These are phyloP conservation scores for Elongisporangium anandrum DNA, from an alignment of 352 stramenopile species.

Conservation along the genomic window DNA sequence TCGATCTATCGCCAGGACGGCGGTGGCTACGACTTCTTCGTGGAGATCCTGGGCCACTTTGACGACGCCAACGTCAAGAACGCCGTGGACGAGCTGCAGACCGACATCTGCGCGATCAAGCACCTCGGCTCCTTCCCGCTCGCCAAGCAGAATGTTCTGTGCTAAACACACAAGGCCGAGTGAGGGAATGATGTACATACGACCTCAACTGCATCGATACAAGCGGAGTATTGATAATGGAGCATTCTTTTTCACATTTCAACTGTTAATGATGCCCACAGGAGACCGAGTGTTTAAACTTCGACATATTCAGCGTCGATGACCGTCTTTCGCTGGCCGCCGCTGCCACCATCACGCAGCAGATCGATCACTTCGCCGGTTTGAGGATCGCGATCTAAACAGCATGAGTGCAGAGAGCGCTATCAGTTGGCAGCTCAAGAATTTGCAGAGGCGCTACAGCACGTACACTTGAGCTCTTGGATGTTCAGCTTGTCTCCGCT, in stretches of 20 bases:
- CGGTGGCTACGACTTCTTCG: slow-evolving; percentile 82
- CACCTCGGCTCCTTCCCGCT: slow-evolving; percentile 80
- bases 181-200: slow-evolving; percentile 6
- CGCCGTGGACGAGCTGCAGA: slow-evolving; percentile 51
- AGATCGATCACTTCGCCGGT: slow-evolving; percentile 68
- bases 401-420: not conserved
- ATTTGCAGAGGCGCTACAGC: not conserved
- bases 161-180: slow-evolving; percentile 14
- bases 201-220: not conserved
- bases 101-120: slow-evolving; percentile 55
- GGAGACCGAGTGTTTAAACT: slow-evolving; percentile 21
- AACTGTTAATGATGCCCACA: slow-evolving; percentile 7
- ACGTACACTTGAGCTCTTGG: slow-evolving; percentile 64
- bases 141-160: slow-evolving; percentile 41
- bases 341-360: slow-evolving; percentile 31
- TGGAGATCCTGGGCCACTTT: slow-evolving; percentile 76
- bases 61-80: slow-evolving; percentile 58
- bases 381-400: slow-evolving; percentile 47
- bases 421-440: slow-evolving; percentile 2
- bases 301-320: slow-evolving; percentile 77
- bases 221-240: not conserved
- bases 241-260: slow-evolving; percentile 7
- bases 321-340: slow-evolving; percentile 42
- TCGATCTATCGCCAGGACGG: slow-evolving; percentile 78
- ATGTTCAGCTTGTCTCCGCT: slow-evolving; percentile 33